phyloP scores from a whole-genome alignment of 139 green algal genomes.

The Chlorella vulgaris region DNA sequence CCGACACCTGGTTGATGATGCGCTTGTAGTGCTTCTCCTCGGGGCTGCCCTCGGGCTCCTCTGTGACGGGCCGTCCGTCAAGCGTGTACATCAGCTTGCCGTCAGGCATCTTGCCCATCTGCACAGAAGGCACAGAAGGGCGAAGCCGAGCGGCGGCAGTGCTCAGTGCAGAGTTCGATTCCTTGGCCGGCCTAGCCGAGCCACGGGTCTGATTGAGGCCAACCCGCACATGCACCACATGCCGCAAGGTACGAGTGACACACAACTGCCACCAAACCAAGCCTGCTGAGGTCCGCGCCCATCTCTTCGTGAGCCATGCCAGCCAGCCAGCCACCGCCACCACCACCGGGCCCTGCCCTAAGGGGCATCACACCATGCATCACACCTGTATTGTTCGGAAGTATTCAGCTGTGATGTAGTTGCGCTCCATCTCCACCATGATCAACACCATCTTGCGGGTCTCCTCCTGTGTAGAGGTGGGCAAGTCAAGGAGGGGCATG shows the following conservation, averaged over 20 bases:
- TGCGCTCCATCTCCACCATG: conserved; percentile 95
- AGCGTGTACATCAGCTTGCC: conserved; percentile 60
- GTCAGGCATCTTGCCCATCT: conserved; percentile 55
- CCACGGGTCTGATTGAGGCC: too few relatives aligned
- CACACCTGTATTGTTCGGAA: conserved; percentile 65
- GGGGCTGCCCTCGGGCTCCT: conserved; percentile 48
- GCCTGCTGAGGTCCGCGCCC: too few relatives aligned
- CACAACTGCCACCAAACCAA: too few relatives aligned
- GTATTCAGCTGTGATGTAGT: conserved; percentile 90
- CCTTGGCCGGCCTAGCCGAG: too few relatives aligned
- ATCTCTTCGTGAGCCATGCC: too few relatives aligned
- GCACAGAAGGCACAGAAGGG: background rate
- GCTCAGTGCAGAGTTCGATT: background rate
- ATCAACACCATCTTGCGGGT: conserved; percentile 65
- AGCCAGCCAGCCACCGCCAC: background rate
- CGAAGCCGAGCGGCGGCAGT: background rate
- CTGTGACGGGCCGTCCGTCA: conserved; percentile 49
- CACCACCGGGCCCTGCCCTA: background rate
- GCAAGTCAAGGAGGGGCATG: background rate
- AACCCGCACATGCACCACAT: too few relatives aligned
- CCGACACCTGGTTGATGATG: conserved; percentile 84
- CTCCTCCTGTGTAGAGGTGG: conserved; percentile 39
- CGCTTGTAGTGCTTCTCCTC: conserved; percentile 70
- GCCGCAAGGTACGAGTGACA: too few relatives aligned
- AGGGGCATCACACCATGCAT: background rate